phyloP scores from a whole-genome alignment of 768 basidiomycete genomes.

The Naematelia encephala region DNA sequence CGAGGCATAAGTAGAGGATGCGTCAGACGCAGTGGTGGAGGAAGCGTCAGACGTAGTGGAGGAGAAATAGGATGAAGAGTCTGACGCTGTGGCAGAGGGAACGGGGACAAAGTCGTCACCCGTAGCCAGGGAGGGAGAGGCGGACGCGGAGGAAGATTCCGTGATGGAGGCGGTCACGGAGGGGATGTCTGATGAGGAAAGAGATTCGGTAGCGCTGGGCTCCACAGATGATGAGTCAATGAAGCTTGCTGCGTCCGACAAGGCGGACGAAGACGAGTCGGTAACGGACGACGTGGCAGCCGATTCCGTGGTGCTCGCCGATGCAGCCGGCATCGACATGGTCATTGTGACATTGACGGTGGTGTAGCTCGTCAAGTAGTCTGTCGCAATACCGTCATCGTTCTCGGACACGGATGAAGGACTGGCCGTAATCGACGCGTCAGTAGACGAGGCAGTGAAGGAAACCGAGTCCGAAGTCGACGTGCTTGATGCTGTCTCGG shows the following conservation, averaged over 20 bases:
- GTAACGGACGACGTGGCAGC: conserved; percentile 10
- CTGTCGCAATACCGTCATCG: conserved; percentile 40
- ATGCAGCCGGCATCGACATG: conserved; percentile 7
- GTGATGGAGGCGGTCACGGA: not conserved
- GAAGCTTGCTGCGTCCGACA: not conserved
- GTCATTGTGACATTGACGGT: conserved; percentile 46
- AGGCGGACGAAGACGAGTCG: conserved; percentile 13
- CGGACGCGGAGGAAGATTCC: not conserved
- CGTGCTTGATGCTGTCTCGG: not conserved
- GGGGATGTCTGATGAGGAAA: not conserved
- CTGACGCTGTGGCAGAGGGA: conserved; percentile 1
- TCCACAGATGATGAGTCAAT: conserved; percentile 4
- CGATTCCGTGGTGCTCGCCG: conserved; percentile 3
- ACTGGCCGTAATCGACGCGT: conserved; percentile 28
- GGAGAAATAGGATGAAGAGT: conserved; percentile 12
- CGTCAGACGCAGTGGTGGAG: not conserved
- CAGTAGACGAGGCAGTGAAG: conserved; percentile 19
- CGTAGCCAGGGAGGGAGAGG: not conserved
- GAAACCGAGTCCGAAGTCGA: not conserved
- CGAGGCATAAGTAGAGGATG: not conserved
- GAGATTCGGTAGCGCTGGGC: not conserved
- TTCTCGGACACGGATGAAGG: conserved; percentile 19
- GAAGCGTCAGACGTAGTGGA: conserved; percentile 1
- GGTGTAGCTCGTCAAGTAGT: conserved; percentile 29
- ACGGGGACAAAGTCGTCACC: conserved; percentile 3